Evolutionary conservation across 225 moss, liverwort and hornwort species (phyloP).

Genomic region (Polytrichum commune): DNA sequence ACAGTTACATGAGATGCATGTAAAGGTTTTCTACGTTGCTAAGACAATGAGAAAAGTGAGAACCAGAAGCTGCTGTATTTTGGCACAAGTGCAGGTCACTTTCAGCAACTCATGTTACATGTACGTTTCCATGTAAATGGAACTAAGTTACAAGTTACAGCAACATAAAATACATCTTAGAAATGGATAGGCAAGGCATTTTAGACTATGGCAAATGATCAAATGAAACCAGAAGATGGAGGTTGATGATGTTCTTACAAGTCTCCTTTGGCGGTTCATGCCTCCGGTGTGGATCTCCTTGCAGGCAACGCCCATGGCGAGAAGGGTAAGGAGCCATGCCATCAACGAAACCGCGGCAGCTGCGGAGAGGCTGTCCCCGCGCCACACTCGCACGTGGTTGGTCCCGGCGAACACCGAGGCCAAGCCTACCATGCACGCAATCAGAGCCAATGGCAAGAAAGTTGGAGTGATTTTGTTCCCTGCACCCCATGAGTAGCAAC

Average conservation of each 20-base stretch:
- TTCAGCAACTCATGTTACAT: too few relatives aligned
- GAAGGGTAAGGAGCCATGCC: slow-evolving; percentile 39
- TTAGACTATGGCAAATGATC: too few relatives aligned
- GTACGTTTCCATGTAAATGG: too few relatives aligned
- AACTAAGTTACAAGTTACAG: too few relatives aligned
- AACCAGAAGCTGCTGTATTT: too few relatives aligned
- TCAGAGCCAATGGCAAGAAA: slow-evolving; percentile 30
- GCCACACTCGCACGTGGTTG: slow-evolving; percentile 36
- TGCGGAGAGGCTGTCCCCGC: slow-evolving; percentile 27
- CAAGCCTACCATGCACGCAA: slow-evolving; percentile 40
- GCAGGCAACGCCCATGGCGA: slow-evolving; percentile 39
- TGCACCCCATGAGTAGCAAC: slow-evolving; percentile 8
- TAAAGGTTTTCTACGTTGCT: too few relatives aligned
- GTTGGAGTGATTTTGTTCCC: slow-evolving; percentile 38
- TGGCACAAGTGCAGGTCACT: too few relatives aligned
- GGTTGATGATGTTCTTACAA: slow-evolving; percentile 14
- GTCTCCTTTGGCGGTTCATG: slow-evolving; percentile 28
- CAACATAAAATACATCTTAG: too few relatives aligned
- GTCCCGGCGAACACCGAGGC: slow-evolving; percentile 42
- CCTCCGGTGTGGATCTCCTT: slow-evolving; percentile 47
- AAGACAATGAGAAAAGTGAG: too few relatives aligned
- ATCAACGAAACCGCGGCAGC: slow-evolving; percentile 34
- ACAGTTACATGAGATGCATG: too few relatives aligned
- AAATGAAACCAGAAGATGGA: neutral
- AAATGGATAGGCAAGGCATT: too few relatives aligned